Base-by-base conservation (phyloP, 768 basidiomycete species). In the Boletus tomentosulus region DNA sequence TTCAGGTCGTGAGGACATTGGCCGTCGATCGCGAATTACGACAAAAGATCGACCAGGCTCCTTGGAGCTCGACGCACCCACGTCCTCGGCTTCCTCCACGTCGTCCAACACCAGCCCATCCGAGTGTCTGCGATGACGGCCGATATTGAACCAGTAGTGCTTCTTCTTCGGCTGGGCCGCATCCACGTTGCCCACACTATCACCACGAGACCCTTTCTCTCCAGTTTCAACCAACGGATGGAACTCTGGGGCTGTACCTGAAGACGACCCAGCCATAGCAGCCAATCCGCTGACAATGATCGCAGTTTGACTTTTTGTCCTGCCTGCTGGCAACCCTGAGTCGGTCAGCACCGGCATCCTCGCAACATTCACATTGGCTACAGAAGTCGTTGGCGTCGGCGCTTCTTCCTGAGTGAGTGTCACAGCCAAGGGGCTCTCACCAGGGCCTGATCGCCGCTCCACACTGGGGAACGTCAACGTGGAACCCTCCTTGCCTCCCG, bases 221-320 rank as follows among this genome's bases (percentile, higher is more conserved):
- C 57, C 59, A 9, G 53, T 28, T 15, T 65, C 67, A 5, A 50
- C 55, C 46, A 69, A 38, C 1, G 60, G 57, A 31, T 64, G 61
- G 22, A 57, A 58, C 44, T 69, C 67, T 35, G 60, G 35, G 8
- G 39, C 41, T 12, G 57, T 41, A 4, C 54, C 46, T 43, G 34
- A 44, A 49, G 69, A 56, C 28, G 57, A 48, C 53, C 55, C 34
- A 58, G 56, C 53, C 53, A 63, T 58, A 57, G 62, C 49, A 65
- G 61, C 57, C 68, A 67, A 46, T 71, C 76, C 78, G 57, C 86
- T 76, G 54, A 92, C 89, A n/a, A 93, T 83, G 54, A 93, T 82
- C 2, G 91, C 91, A 3, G 85, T 86, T 66, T 93, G 91, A 31
- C 89, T 92, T 72, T 85, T 84, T 19, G 84, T 89, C 44, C 91